Conservation (phyloP, 106 monocot species). For the Dendrobium chrysotoxum region DNA sequence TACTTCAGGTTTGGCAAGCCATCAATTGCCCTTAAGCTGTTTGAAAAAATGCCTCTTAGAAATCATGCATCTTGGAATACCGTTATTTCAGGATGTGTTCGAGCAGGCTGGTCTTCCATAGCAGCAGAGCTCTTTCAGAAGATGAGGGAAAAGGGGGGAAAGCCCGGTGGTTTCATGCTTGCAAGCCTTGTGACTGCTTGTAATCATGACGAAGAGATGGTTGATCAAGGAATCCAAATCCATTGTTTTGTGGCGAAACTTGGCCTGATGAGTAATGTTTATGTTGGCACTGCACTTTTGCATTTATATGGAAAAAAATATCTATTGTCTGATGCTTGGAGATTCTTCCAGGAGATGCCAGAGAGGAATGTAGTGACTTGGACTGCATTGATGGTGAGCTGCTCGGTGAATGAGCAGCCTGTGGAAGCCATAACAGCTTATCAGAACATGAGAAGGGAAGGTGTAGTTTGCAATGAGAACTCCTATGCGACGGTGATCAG, state of each 20-base stretch:
- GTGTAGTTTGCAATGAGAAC: conserved; percentile 61
- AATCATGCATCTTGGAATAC: conserved; percentile 73
- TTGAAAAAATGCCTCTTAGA: conserved; percentile 59
- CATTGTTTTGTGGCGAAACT: conserved; percentile 48
- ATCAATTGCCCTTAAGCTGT: conserved; percentile 37
- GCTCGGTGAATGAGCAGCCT: conserved; percentile 35
- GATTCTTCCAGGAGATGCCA: conserved; percentile 53
- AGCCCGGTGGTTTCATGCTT: conserved; percentile 49
- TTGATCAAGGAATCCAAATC: conserved; percentile 29
- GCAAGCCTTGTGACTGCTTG: conserved; percentile 53
- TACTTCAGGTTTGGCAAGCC: conserved; percentile 40
- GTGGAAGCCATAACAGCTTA: conserved; percentile 52
- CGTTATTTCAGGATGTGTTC: conserved; percentile 52
- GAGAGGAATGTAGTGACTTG: conserved; percentile 85
- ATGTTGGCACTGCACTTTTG: conserved; percentile 65
- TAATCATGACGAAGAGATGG: conserved; percentile 17
- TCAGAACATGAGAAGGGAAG: conserved; percentile 50
- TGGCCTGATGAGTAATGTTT: conserved; percentile 54
- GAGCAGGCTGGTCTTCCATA: conserved; percentile 19
- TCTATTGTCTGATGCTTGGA: conserved; percentile 28
- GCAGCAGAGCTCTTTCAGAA: conserved; percentile 28
- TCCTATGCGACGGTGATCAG: conserved; percentile 61
- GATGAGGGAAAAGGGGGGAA: conserved; percentile 33
- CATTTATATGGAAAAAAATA: conserved; percentile 62
- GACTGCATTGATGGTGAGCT: conserved; percentile 76